phyloP scores from a whole-genome alignment of 2,329 filamentous ascomycete genomes.

The Chlorencoelia australis region DNA sequence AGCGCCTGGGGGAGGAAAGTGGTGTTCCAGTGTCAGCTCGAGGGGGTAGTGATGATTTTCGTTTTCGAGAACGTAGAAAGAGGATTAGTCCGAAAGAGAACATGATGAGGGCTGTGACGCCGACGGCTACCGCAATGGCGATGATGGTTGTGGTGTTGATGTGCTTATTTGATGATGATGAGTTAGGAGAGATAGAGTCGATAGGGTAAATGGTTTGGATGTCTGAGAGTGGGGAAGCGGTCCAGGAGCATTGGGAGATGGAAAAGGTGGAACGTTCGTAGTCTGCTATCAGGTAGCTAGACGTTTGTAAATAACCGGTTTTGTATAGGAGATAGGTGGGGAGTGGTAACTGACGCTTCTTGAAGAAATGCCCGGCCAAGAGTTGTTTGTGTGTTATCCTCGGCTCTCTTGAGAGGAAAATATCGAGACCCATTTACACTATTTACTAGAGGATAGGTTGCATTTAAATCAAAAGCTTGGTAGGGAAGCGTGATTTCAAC shows the following conservation, averaged over 20 bases:
- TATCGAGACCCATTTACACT: constrained; percentile 26
- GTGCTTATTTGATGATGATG: not conserved
- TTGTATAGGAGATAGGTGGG: not conserved
- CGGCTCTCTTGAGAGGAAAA: constrained; percentile 31
- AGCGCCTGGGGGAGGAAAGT: no score
- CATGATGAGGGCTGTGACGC: not conserved
- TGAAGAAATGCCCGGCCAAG: constrained; percentile 33
- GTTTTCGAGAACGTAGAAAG: no score
- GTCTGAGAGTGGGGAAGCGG: constrained; percentile 9
- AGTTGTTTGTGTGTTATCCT: constrained; percentile 26
- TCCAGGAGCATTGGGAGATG: constrained; percentile 25
- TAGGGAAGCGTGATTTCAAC: constrained; percentile 31
- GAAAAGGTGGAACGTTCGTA: constrained; percentile 33
- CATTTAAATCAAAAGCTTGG: constrained; percentile 30
- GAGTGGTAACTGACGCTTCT: constrained; percentile 26
- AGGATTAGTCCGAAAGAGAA: no score
- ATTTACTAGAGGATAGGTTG: constrained; percentile 26
- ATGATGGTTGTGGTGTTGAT: not conserved
- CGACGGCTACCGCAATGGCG: constrained; percentile 4
- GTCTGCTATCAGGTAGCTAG: constrained; percentile 27
- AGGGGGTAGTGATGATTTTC: no score
- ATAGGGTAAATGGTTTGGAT: constrained; percentile 15
- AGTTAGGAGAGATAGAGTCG: not conserved
- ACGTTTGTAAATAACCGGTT: no score
- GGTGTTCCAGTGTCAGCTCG: no score